phyloP scores from a whole-genome alignment of 371 early-diverging fungal genomes.

The Apophysomyces ossiformis region DNA sequence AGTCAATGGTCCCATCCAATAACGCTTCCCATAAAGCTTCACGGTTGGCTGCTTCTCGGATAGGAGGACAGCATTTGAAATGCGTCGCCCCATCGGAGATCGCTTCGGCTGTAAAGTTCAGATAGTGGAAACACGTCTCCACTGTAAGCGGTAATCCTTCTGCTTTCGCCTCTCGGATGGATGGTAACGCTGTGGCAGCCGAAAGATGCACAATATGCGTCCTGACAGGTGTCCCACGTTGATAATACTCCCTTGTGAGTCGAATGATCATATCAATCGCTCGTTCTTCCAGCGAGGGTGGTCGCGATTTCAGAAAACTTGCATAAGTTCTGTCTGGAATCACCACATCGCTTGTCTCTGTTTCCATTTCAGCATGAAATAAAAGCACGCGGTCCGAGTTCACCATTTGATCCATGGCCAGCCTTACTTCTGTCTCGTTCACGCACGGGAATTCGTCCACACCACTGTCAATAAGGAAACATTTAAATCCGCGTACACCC shows the following conservation, averaged over 20 bases:
- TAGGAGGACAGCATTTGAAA: constrained; percentile 89
- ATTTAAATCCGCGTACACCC: constrained; percentile 84
- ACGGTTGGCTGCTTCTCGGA: constrained; percentile 75
- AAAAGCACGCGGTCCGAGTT: constrained; percentile 60
- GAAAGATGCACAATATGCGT: constrained; percentile 86
- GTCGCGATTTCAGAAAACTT: constrained; percentile 75
- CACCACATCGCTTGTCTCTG: constrained; percentile 27
- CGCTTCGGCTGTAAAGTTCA: constrained; percentile 71
- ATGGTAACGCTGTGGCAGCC: constrained; percentile 74
- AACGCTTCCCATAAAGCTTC: constrained; percentile 77
- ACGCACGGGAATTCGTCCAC: constrained; percentile 87
- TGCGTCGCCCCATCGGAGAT: constrained; percentile 78
- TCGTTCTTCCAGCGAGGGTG: constrained; percentile 68
- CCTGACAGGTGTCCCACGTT: constrained; percentile 60
- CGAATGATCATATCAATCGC: constrained; percentile 79
- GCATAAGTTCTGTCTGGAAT: constrained; percentile 58
- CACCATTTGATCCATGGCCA: constrained; percentile 67
- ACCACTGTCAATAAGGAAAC: constrained; percentile 85
- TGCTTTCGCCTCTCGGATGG: constrained; percentile 73
- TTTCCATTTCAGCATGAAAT: constrained; percentile 85
- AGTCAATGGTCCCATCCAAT: constrained; percentile 80
- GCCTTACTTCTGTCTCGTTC: constrained; percentile 67
- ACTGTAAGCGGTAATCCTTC: constrained; percentile 76
- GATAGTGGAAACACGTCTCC: constrained; percentile 85
- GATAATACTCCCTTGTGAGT: constrained; percentile 65